Evolutionary conservation across 2,329 filamentous ascomycete genomes (phyloP), one percentile per base, ranked within the genome.

Genomic region (Colletotrichum destructivum): DNA sequence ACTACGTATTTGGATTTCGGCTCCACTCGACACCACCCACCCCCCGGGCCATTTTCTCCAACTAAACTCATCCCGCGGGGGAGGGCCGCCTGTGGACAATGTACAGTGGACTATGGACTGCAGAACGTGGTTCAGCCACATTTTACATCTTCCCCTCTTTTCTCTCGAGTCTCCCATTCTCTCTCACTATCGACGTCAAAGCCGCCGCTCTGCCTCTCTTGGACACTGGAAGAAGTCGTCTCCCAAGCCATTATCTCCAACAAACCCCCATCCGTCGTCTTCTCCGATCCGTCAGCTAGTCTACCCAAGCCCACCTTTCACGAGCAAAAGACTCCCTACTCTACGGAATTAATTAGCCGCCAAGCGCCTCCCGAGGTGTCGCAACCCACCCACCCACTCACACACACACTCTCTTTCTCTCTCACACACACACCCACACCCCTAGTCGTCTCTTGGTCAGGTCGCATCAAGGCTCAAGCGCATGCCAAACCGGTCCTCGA

Each of bases 391-490:
- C 56, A 44, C 68, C 18, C 26, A 26, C 26, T 4, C 26, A 26
- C 26, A 26, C 26, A 26, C 26, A 26, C 23, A 3, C 23, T n/a
- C n/a, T n/a, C n/a, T n/a, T n/a, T n/a, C n/a, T n/a, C n/a, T n/a
- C n/a, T n/a, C n/a, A n/a, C n/a, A 23, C 23, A 3, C 23, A 26
- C 23, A 26, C 23, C 3, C 62, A n/a, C 40, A 67, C 57, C 38
- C 56, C 62, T 38, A 21, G 57, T 51, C 56, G 42, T 44, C 49
- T 49, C 38, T 35, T 62, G 38, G 15, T 31, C 38, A n/a, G 12
- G 56, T 62, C 56, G 73, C 77, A 77, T 79, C 76, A 62, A 31
- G 31, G 31, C 31, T 31, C 31, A 31, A 59, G 46, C 64, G 63
- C 54, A 21, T 42, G 26, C 15, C 49, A 62, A 57, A 47, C 40